phyloP scores from a whole-genome alignment of 805 yeast genomes.

The Scheffersomyces ergatensis region DNA sequence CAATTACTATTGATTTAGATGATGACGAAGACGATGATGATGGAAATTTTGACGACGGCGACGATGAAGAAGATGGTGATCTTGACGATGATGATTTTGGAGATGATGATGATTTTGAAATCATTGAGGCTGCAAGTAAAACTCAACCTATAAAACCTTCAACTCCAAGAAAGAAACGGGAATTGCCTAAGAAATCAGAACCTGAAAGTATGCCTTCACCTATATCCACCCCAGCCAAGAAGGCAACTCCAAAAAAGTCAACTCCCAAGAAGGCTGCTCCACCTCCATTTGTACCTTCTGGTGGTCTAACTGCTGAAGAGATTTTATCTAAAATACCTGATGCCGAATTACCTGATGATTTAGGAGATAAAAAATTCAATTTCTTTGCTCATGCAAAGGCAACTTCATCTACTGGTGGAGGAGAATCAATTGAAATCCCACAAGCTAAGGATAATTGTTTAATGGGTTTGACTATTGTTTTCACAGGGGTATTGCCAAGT shows the following conservation, averaged over 20 bases:
- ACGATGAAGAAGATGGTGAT: constrained; percentile 19
- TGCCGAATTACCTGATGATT: constrained; percentile 61
- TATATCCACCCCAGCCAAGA: not conserved
- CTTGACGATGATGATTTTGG: constrained; percentile 15
- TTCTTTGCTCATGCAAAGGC: constrained; percentile 41
- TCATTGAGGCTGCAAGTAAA: constrained; percentile 1
- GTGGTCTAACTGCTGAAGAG: constrained; percentile 46
- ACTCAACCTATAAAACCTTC: constrained; percentile 3
- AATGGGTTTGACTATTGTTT: constrained; percentile 85
- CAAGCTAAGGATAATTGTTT: constrained; percentile 84
- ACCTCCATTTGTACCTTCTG: constrained; percentile 5
- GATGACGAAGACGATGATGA: constrained; percentile 23
- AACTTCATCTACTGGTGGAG: constrained; percentile 14
- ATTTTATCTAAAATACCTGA: constrained; percentile 68
- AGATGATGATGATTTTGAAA: constrained; percentile 5
- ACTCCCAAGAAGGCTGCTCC: constrained; percentile 1
- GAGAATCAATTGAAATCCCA: constrained; percentile 55
- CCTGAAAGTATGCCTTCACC: constrained; percentile 3
- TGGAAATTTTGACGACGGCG: constrained; percentile 18
- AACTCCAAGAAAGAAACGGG: constrained; percentile 5
- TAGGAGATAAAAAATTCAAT: constrained; percentile 53
- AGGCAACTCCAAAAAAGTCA: constrained; percentile 1
- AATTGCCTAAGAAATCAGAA: constrained; percentile 6
- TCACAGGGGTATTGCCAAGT: constrained; percentile 85
- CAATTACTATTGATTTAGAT: constrained; percentile 15